Evolutionary conservation across 2,329 filamentous ascomycete species (phyloP), one percentile per base, ranked within the genome.

Genomic region (Fusarium sp.): DNA sequence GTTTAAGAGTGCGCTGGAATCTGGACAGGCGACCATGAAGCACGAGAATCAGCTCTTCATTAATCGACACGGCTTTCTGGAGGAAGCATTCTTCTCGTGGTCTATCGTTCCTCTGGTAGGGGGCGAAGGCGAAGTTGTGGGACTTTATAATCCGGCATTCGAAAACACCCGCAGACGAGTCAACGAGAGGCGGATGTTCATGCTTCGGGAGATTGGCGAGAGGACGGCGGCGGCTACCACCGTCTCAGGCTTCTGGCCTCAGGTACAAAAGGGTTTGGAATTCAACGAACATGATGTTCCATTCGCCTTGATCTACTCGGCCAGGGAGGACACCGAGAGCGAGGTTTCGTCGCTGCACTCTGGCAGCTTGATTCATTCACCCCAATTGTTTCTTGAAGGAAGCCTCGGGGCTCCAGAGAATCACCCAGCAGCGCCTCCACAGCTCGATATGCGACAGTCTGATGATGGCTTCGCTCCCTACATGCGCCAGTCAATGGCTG

Each of bases 51-150:
- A 88, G 57, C 81, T 95, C 2, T 93, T 94, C 72, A 85, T 96
- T 31, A 82, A 85, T 45, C 87, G 92, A 10, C 87, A 88, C 65
- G 87, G 88, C 2, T 93, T 87, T 63, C 78, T 93, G 2, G 91
- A 96, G 76, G 92, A 96, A 74, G 89, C 91, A 0, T 95, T 92
- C 74, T 95, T 95, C 75, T 92, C 90, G 14, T 95, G 91, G 91
- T 91, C 89, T 2, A 88, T 95, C 40, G 90, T 95, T 25, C 92
- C 92, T 0, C 83, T 95, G 64, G 86, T 95, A 3, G 92, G 91
- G 5, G 83, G 85, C 37, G 90, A 94, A 60, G 92, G 92, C 4
- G 87, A 87, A 14, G 90, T 94, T 10, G 87, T 91, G 63, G 92
- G 91, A 3, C 77, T 95, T 0, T 94, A 93, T 76, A 94, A 94